phyloP scores from a whole-genome alignment of 2,329 filamentous ascomycete genomes.

The Parafenestella ontariensis region DNA sequence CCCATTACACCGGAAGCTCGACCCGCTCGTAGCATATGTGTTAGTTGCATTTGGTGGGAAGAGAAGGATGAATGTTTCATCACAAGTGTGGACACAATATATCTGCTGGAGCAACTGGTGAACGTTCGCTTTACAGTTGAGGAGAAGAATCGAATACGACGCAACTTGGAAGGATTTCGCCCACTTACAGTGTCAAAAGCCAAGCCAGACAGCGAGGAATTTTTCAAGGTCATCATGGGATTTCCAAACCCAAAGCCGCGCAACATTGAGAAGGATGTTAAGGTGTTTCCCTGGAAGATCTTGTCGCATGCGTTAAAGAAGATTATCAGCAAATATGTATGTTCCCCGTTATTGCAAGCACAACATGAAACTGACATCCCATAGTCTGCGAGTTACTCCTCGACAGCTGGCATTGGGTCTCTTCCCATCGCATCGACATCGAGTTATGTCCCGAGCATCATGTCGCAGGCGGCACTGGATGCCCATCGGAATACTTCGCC shows the following conservation, averaged over 20 bases:
- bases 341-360: slow-evolving; percentile 42
- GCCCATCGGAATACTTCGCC: slow-evolving; percentile 57
- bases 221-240: slow-evolving; percentile 99
- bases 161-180: slow-evolving; percentile 93
- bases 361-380: slow-evolving; percentile 44
- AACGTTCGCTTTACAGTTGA: slow-evolving; percentile 89
- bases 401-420: slow-evolving; percentile 61
- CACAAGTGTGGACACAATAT: slow-evolving; percentile 96
- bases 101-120: slow-evolving; percentile 89
- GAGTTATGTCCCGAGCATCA: slow-evolving; percentile 49
- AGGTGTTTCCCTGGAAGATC: slow-evolving; percentile 97
- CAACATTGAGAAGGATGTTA: slow-evolving; percentile 99
- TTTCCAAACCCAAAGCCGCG: slow-evolving; percentile 94
- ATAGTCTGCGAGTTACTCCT: slow-evolving; percentile 73
- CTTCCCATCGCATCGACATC: slow-evolving; percentile 48
- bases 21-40: slow-evolving; percentile 83
- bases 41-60: slow-evolving; percentile 97
- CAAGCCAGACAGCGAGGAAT: slow-evolving; percentile 90
- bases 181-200: slow-evolving; percentile 93
- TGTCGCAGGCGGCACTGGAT: slow-evolving; percentile 58
- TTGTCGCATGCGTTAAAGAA: slow-evolving; percentile 89
- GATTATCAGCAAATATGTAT: slow-evolving; percentile 95
- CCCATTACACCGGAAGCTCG: slow-evolving; percentile 80
- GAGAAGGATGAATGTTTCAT: slow-evolving; percentile 91
- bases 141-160: slow-evolving; percentile 96